Evolutionary conservation across 192 early-diverging fungal genomes (phyloP), one percentile per base, ranked within the genome.

Genomic region (Coemansia sp.): DNA sequence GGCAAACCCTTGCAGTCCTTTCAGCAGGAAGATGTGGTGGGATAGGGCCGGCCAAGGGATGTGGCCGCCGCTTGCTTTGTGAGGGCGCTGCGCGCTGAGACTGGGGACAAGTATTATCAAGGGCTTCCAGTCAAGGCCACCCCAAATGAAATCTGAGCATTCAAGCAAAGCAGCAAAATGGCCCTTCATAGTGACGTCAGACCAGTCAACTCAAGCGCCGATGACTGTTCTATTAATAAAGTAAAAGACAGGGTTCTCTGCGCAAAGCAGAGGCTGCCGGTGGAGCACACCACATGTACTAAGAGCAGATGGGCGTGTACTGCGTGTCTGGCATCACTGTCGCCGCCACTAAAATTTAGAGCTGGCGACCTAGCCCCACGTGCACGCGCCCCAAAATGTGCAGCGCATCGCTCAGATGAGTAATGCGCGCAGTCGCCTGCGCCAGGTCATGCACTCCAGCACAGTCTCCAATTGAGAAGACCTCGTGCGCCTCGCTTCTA

Each of bases 61-160:
- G 32, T 4, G 48, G 19, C 17, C 48, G 3, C 29, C 17, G 15
- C 6, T 17, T 57, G 55, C 35, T 49, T 57, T 35, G 32, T 35
- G 32, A 35, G 32, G 32, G 8, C 8, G 32, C 32, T 35, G 32
- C 32, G 32, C 32, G 32, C 32, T 35, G 1, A 35, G 32, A 35
- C 32, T 35, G 32, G 32, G 32, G 32, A 35, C 32, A 9, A 35
- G 32, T 8, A 35, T 8, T 35, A 35, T 35, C 32, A 7, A 35
- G 32, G 32, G 32, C 12, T 27, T 27, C 54, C 29, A 56, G 54
- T 56, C 54, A 56, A 56, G 29, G 54, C 43, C 7, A 8, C 32
- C 32, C 32, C 32, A 35, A 35, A 35, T 35, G 32, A 35, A 35
- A 35, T 35, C 32, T 8, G 32, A 35, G 32, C 6, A 35, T 6